Percentiles rank a stretch among this genome's conserved stretches.
Evolutionary conservation across 2,329 filamentous ascomycete species (phyloP).

Genomic region (Botrytis cinerea): DNA sequence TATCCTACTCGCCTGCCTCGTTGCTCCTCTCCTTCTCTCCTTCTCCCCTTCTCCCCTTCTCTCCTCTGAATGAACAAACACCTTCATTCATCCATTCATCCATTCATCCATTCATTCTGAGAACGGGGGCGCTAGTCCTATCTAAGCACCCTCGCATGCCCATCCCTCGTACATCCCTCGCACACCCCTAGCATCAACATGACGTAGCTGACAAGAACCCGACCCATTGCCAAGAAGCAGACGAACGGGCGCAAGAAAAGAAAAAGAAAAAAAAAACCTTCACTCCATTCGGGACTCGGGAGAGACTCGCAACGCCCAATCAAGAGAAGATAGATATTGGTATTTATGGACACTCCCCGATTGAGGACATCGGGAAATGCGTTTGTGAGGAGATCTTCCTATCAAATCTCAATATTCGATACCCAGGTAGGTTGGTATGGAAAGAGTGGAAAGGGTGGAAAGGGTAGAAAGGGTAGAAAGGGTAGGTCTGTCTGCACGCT

Average conservation of each 20-base stretch:
- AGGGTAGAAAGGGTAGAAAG: too few species aligned
- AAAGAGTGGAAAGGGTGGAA: too few species aligned
- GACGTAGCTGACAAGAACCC: not conserved
- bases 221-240: not conserved
- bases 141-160: not conserved
- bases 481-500: too few species aligned
- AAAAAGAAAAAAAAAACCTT: not conserved
- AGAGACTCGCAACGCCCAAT: not conserved
- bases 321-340: not conserved
- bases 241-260: not conserved
- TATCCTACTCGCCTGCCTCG: too few species aligned
- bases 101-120: too few species aligned
- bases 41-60: too few species aligned
- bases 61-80: too few species aligned
- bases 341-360: constrained; percentile 7
- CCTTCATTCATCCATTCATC: too few species aligned
- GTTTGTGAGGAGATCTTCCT: not conserved
- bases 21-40: too few species aligned
- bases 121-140: not conserved
- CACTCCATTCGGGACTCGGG: not conserved
- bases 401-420: not conserved
- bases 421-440: not conserved
- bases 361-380: not conserved
- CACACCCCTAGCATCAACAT: not conserved
- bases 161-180: not conserved